These are phyloP conservation scores for Benincasa hispida DNA, from an alignment of 306 rosid genomes.

Conservation along the genomic window DNA sequence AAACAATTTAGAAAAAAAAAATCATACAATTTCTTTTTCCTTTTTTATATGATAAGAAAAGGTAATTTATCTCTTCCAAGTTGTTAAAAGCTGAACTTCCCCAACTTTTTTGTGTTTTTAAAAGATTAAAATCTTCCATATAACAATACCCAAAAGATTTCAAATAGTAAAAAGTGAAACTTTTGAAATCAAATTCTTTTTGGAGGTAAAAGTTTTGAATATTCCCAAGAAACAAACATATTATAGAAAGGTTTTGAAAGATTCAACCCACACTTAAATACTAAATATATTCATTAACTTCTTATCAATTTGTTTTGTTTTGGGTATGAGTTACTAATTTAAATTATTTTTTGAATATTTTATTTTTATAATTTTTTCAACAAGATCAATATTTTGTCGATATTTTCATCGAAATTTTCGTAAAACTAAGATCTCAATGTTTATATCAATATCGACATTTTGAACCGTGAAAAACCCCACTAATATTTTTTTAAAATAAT, in stretches of 20 bases:
- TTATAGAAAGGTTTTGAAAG: neutral
- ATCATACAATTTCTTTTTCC: neutral
- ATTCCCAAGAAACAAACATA: neutral
- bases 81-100: neutral
- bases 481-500: no score
- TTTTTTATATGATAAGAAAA: neutral
- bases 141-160: neutral
- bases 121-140: neutral
- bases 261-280: no score
- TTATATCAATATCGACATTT: no score
- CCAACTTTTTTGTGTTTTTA: neutral
- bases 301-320: no score
- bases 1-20: neutral
- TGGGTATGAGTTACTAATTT: no score
- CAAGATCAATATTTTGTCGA: no score
- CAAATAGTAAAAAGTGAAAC: neutral
- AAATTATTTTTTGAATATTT: no score
- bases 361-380: no score
- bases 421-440: no score
- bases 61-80: neutral
- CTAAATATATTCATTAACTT: no score
- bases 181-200: slow-evolving; percentile 5
- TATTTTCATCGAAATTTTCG: no score
- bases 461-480: no score
- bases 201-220: neutral